Conservation (phyloP, 1,284 basidiomycete genomes). For the Agaricales sp. region DNA sequence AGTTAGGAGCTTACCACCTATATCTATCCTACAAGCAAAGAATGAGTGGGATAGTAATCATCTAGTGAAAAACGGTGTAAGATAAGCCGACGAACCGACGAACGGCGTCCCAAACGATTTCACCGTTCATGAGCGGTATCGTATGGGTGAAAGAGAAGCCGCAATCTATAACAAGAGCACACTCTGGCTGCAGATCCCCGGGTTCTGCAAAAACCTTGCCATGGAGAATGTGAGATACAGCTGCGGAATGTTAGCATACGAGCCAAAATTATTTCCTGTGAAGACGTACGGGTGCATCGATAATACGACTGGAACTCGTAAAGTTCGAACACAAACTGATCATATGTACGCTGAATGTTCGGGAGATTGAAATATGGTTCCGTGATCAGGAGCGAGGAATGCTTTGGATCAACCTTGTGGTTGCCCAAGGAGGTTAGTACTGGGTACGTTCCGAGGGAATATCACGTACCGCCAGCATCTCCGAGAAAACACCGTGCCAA, state of each 20-base stretch:
- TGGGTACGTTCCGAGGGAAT: conserved; percentile 2
- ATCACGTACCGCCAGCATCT: conserved; percentile 54
- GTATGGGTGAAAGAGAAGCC: conserved; percentile 93
- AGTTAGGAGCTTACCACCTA: conserved; percentile 90
- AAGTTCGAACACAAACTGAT: conserved; percentile 93
- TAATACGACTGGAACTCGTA: conserved; percentile 85
- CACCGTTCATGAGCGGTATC: conserved; percentile 73
- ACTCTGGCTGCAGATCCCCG: conserved; percentile 53
- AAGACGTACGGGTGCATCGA: conserved; percentile 65
- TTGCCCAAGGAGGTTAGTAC: neutral
- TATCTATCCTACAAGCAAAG: conserved; percentile 90
- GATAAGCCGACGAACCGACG: conserved; percentile 8
- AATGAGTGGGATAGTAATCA: conserved; percentile 14
- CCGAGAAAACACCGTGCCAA: conserved; percentile 80
- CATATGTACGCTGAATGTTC: conserved; percentile 84
- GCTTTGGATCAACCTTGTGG: conserved; percentile 57
- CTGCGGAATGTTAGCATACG: conserved; percentile 29
- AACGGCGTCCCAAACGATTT: conserved; percentile 70
- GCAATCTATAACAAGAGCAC: conserved; percentile 76
- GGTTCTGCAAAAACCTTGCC: conserved; percentile 49
- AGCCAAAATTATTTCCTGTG: conserved; percentile 9
- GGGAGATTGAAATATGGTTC: conserved; percentile 92
- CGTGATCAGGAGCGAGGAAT: conserved; percentile 74
- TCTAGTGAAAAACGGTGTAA: conserved; percentile 13
- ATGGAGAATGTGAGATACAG: conserved; percentile 68